A percentile compares a stretch with the other conserved stretches of the same genome.
Conservation (phyloP, 176 grass and related monocot genomes). For the Musa schizocarpa region DNA sequence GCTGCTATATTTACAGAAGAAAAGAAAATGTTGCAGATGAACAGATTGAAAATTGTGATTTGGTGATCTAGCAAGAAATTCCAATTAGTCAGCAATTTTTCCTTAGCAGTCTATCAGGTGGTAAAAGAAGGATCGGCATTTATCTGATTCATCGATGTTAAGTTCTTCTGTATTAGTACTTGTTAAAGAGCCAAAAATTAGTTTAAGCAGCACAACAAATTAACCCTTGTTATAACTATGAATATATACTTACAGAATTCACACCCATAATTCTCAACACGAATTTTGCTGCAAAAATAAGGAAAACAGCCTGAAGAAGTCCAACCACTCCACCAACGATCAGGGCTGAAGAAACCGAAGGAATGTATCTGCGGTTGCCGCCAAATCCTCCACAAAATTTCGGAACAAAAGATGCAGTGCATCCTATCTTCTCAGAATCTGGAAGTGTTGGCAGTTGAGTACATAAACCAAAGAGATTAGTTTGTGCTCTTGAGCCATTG, state of each 20-base stretch:
- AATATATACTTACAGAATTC: conserved; percentile 40
- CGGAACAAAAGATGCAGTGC: conserved; percentile 24
- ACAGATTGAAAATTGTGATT: neutral
- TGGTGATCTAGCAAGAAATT: neutral
- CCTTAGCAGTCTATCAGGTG: neutral
- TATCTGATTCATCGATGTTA: neutral
- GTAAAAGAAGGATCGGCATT: neutral
- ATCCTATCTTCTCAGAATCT: conserved; percentile 40
- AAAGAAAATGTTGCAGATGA: neutral
- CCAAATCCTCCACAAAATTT: conserved; percentile 29
- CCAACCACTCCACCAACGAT: conserved; percentile 79
- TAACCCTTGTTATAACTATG: neutral
- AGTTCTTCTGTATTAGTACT: neutral
- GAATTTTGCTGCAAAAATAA: conserved; percentile 55
- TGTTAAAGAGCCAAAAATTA: neutral
- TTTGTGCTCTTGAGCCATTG: neutral
- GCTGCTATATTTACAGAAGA: neutral
- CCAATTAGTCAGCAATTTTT: neutral
- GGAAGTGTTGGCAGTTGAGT: conserved; percentile 16
- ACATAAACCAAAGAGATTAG: neutral
- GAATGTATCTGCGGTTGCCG: conserved; percentile 66
- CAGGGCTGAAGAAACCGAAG: conserved; percentile 80
- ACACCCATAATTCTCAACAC: conserved; percentile 78
- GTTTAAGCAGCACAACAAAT: neutral
- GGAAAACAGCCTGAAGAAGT: conserved; percentile 73